Evolutionary conservation across 2,329 filamentous ascomycete genomes (phyloP).

Genomic region (Bertia moriformis): DNA sequence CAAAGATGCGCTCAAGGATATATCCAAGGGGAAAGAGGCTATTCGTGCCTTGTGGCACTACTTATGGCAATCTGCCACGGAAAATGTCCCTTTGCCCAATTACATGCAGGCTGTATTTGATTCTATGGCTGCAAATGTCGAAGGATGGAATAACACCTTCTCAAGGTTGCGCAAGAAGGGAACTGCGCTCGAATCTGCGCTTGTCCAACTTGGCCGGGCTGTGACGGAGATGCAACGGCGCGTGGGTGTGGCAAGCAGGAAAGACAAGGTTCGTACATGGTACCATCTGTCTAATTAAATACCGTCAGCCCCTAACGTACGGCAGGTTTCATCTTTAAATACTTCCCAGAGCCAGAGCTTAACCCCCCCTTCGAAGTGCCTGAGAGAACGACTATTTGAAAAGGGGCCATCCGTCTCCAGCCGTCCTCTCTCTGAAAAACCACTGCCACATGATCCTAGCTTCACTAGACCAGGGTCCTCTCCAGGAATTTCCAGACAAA

Average conservation of each 20-base stretch:
- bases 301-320: too few species aligned
- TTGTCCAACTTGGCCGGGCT: not conserved
- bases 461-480: not conserved
- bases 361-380: too few species aligned
- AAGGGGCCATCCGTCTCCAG: not conserved
- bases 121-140: not conserved
- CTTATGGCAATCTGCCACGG: not conserved
- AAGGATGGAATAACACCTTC: not conserved
- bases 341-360: too few species aligned
- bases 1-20: not conserved
- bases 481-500: not conserved
- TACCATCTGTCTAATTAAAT: not conserved
- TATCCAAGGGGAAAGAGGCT: not conserved
- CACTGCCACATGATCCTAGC: not conserved
- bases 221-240: not conserved
- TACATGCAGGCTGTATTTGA: not conserved
- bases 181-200: not conserved
- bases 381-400: too few species aligned
- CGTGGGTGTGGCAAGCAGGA: slow-evolving; percentile 1
- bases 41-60: not conserved
- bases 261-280: not conserved
- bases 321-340: too few species aligned
- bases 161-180: not conserved
- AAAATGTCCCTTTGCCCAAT: not conserved
- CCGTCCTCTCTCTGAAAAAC: not conserved